Percentiles rank a stretch among this genome's conserved stretches.
Conservation (phyloP, 225 moss, liverwort and hornwort genomes). For the Lunularia cruciata region DNA sequence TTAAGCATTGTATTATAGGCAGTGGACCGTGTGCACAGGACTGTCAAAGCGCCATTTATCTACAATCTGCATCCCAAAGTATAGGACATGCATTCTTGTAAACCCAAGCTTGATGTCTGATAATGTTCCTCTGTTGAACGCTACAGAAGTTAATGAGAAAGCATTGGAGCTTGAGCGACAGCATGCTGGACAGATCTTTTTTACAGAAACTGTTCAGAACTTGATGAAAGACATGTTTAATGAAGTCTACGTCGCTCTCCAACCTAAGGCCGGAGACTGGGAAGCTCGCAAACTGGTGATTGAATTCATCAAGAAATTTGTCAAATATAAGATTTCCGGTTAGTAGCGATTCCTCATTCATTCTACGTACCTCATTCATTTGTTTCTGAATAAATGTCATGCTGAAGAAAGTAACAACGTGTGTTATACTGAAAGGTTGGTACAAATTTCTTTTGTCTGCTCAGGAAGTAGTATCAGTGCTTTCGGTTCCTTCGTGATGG, state of each 20-base stretch:
- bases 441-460: background rate
- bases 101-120: too few relatives aligned
- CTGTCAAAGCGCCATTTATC: too few relatives aligned
- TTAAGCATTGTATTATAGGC: too few relatives aligned
- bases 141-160: conserved; percentile 68
- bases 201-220: conserved; percentile 45
- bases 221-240: conserved; percentile 61
- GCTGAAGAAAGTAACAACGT: background rate
- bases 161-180: conserved; percentile 70
- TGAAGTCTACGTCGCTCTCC: conserved; percentile 66
- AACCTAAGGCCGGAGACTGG: conserved; percentile 65
- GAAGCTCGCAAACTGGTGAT: conserved; percentile 68
- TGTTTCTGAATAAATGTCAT: background rate
- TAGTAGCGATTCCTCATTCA: conserved; percentile 22
- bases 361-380: background rate
- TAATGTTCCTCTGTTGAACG: background rate
- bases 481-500: conserved; percentile 99
- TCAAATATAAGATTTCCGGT: conserved; percentile 75
- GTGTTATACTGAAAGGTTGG: background rate
- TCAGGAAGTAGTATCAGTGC: conserved; percentile 84
- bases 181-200: conserved; percentile 47
- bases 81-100: too few relatives aligned
- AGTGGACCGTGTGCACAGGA: too few relatives aligned
- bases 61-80: too few relatives aligned
- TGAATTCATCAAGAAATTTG: conserved; percentile 70